Evolutionary conservation across 2,329 filamentous ascomycete genomes (phyloP).

Genomic region (Cladophialophora bantiana): DNA sequence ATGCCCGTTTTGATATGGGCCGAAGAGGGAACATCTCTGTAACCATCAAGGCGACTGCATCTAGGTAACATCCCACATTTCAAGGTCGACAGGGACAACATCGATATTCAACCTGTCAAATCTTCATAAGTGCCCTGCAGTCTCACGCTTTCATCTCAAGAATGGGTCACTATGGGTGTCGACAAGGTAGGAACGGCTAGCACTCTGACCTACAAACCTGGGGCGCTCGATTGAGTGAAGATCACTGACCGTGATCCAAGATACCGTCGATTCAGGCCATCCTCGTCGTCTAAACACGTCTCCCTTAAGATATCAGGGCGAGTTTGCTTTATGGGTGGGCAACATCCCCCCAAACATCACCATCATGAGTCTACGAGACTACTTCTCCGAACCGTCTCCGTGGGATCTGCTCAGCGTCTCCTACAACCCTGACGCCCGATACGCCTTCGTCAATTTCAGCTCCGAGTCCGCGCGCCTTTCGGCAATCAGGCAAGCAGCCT

Average conservation of each 20-base stretch:
- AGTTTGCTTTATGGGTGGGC: constrained; percentile 34
- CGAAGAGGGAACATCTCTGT: neutral
- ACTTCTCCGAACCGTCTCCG: constrained; percentile 22
- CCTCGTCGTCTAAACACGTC: neutral
- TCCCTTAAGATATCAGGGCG: constrained; percentile 20
- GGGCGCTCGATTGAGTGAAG: neutral
- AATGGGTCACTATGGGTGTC: neutral
- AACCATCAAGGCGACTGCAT: neutral
- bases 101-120: neutral
- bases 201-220: neutral
- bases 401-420: constrained; percentile 30
- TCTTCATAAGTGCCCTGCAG: neutral
- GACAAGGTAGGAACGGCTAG: neutral
- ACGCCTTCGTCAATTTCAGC: constrained; percentile 35
- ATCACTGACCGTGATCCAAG: neutral
- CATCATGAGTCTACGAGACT: constrained; percentile 32
- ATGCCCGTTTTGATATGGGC: neutral
- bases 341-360: constrained; percentile 32
- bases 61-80: neutral
- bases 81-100: neutral
- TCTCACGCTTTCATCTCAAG: neutral
- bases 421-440: constrained; percentile 34
- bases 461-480: constrained; percentile 20
- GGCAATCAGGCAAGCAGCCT: constrained; percentile 29
- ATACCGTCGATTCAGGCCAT: neutral